Evolutionary conservation across 2,329 filamentous ascomycete species (phyloP).

Genomic region (Neopestalotiopsis clavispora): DNA sequence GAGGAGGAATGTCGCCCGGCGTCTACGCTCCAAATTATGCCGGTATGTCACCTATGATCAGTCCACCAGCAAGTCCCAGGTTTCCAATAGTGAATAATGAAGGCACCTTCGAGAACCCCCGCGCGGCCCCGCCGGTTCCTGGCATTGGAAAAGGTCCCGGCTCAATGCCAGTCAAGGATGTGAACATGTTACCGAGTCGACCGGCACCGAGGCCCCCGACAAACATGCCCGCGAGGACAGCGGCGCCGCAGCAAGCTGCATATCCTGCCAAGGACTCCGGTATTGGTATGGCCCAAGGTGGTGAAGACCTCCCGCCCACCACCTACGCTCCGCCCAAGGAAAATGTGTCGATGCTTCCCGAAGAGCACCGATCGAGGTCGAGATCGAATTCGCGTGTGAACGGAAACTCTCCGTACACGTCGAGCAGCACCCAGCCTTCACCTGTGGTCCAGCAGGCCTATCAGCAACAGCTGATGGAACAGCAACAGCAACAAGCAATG

Average conservation of each 20-base stretch:
- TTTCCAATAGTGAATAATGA: constrained; percentile 85
- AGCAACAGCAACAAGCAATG: constrained; percentile 87
- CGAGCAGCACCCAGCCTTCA: constrained; percentile 47
- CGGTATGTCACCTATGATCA: constrained; percentile 68
- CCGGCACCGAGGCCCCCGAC: constrained; percentile 88
- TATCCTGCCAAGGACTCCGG: constrained; percentile 66
- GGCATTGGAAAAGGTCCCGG: constrained; percentile 45
- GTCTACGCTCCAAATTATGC: constrained; percentile 60
- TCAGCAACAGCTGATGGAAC: constrained; percentile 70
- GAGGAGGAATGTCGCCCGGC: constrained; percentile 54
- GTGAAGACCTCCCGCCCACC: constrained; percentile 58
- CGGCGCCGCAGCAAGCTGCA: constrained; percentile 53
- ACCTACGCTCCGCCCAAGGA: constrained; percentile 52
- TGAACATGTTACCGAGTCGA: constrained; percentile 76
- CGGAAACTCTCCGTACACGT: constrained; percentile 55
- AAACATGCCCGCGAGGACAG: constrained; percentile 60
- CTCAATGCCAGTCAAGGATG: constrained; percentile 51
- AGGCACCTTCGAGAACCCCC: constrained; percentile 96
- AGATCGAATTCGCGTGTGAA: constrained; percentile 71
- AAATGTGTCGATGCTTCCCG: constrained; percentile 66
- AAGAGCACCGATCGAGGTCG: constrained; percentile 71
- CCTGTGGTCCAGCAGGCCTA: constrained; percentile 53
- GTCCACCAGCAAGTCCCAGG: constrained; percentile 81
- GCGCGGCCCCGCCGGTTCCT: constrained; percentile 79
- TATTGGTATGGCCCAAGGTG: constrained; percentile 63